Percentiles rank a stretch among this genome's conserved stretches.
Evolutionary conservation across 805 yeast species (phyloP).

Genomic region (Myxozyma udenii): DNA sequence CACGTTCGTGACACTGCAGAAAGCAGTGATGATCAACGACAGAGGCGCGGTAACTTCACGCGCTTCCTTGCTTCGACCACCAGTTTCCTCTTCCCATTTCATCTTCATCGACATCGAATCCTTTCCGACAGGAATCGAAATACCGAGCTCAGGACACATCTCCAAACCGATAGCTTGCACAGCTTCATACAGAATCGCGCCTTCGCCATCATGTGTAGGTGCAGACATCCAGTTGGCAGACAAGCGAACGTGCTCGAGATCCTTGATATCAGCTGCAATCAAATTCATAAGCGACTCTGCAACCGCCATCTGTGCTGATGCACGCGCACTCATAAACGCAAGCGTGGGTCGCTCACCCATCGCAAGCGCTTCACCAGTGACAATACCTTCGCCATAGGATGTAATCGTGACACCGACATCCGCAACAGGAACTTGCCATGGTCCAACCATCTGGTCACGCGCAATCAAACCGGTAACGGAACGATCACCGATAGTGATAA

Average conservation of each 20-base stretch:
- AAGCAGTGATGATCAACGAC: conserved; percentile 86
- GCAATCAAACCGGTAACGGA: conserved; percentile 95
- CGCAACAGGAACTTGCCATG: conserved; percentile 99
- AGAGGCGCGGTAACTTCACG: conserved; percentile 95
- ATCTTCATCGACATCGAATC: conserved; percentile 98
- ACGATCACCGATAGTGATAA: conserved; percentile 97
- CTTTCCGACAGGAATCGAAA: conserved; percentile 95
- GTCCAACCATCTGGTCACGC: conserved; percentile 98
- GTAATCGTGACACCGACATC: conserved; percentile 96
- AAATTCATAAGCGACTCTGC: conserved; percentile 90
- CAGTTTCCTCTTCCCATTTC: conserved; percentile 67
- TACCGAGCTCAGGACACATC: conserved; percentile 86
- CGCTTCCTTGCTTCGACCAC: conserved; percentile 39
- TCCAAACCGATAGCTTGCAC: conserved; percentile 95
- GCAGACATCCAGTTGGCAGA: conserved; percentile 99
- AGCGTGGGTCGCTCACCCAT: conserved; percentile 94
- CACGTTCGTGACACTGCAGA: conserved; percentile 81
- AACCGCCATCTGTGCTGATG: conserved; percentile 91
- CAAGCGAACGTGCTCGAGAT: conserved; percentile 70
- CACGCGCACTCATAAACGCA: conserved; percentile 83
- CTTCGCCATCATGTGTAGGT: conserved; percentile 92
- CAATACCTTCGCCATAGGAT: conserved; percentile 69
- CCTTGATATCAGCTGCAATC: conserved; percentile 82
- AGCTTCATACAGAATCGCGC: conserved; percentile 90
- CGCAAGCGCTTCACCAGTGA: conserved; percentile 96